Percentiles rank a stretch among this genome's conserved stretches.
Conservation (phyloP, 2,329 filamentous ascomycete species). For the Pseudogymnoascus sp. region DNA sequence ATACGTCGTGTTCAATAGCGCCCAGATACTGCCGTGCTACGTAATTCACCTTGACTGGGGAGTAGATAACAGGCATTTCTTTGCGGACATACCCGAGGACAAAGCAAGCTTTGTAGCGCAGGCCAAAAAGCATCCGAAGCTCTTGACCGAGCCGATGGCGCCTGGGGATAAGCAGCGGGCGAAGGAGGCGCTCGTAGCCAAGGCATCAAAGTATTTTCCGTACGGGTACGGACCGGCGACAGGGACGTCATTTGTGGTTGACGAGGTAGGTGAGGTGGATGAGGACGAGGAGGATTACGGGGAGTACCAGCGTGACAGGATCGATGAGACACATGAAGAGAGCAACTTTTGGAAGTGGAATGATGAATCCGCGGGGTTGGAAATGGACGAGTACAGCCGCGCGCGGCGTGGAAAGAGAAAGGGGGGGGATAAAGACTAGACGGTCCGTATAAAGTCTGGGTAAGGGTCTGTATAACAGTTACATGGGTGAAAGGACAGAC, state of each 20-base stretch:
- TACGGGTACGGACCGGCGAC: slow-evolving; percentile 41
- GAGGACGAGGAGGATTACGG: slow-evolving; percentile 41
- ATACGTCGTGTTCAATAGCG: slow-evolving; percentile 40
- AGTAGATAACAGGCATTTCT: slow-evolving; percentile 29
- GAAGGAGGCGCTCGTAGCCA: slow-evolving; percentile 35
- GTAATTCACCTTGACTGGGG: slow-evolving; percentile 41
- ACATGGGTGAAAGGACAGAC: background rate
- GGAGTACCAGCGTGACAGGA: slow-evolving; percentile 34
- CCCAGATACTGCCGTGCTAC: slow-evolving; percentile 41
- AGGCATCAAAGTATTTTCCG: slow-evolving; percentile 42
- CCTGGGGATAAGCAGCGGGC: slow-evolving; percentile 35
- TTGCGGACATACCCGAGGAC: slow-evolving; percentile 22
- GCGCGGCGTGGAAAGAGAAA: background rate
- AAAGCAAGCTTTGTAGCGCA: slow-evolving; percentile 5
- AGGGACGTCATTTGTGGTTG: slow-evolving; percentile 39
- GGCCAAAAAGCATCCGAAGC: slow-evolving; percentile 19
- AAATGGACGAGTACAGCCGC: slow-evolving; percentile 12
- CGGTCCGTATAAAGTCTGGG: background rate
- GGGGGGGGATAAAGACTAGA: background rate
- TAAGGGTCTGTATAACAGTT: background rate
- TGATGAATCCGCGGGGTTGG: background rate
- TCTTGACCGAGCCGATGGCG: slow-evolving; percentile 20
- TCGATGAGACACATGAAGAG: slow-evolving; percentile 22
- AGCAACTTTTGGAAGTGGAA: slow-evolving; percentile 26
- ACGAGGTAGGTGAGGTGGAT: slow-evolving; percentile 39